These are phyloP conservation scores for Globisporangium sylvaticum DNA, from an alignment of 352 stramenopile genomes.

Conservation along the genomic window DNA sequence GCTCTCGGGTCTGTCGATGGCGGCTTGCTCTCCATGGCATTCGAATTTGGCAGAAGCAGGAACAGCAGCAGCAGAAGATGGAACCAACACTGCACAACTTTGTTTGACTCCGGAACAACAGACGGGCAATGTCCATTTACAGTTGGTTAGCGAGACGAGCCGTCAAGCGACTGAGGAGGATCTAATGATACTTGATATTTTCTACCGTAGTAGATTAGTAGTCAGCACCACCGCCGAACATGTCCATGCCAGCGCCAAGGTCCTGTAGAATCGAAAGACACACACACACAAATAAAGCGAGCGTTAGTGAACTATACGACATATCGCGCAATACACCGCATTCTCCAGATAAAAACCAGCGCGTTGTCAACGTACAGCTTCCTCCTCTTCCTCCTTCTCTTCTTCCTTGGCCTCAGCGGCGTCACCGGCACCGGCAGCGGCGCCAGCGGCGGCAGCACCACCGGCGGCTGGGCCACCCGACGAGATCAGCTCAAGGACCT, in stretches of 20 bases:
- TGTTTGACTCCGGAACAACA: slow-evolving; percentile 38
- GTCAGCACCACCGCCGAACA: slow-evolving; percentile 60
- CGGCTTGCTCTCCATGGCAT: background rate
- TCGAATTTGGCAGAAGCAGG: background rate
- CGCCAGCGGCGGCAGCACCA: slow-evolving; percentile 34
- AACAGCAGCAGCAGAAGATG: background rate
- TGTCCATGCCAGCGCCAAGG: slow-evolving; percentile 65
- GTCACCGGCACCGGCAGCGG: slow-evolving; percentile 33
- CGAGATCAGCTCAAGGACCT: slow-evolving; percentile 76
- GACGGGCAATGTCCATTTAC: slow-evolving; percentile 47
- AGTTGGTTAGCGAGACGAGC: slow-evolving; percentile 33
- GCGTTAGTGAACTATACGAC: too few relatives aligned
- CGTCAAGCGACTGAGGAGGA: slow-evolving; percentile 25
- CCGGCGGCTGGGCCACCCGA: slow-evolving; percentile 45
- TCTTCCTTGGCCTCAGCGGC: slow-evolving; percentile 34
- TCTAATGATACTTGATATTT: slow-evolving; percentile 25
- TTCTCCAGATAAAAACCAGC: too few relatives aligned
- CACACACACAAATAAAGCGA: slow-evolving; percentile 6
- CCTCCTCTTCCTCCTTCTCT: slow-evolving; percentile 62
- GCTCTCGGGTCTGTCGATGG: background rate
- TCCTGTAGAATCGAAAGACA: slow-evolving; percentile 23
- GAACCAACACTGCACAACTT: slow-evolving; percentile 13
- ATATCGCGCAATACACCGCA: too few relatives aligned
- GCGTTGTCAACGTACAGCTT: slow-evolving; percentile 40
- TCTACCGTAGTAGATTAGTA: slow-evolving; percentile 44